phyloP scores from a whole-genome alignment of 139 green algal genomes.

The Chlamydomonas incerta region DNA sequence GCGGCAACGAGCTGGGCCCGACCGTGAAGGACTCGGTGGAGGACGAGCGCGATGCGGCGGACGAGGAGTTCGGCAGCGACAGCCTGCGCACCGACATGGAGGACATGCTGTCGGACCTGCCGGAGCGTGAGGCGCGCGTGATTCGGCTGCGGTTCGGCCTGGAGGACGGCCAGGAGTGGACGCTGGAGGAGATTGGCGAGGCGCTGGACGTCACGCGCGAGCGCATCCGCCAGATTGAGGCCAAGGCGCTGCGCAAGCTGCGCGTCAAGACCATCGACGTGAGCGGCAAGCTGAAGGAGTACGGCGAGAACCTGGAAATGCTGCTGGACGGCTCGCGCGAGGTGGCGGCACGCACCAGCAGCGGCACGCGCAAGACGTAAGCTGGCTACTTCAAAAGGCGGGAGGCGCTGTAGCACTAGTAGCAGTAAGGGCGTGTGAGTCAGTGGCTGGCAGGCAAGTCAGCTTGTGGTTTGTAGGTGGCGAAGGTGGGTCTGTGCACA shows the following conservation, averaged over 20 bases:
- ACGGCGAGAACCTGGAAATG: constrained; percentile 1
- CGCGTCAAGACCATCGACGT: constrained; percentile 2
- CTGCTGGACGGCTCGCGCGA: constrained; percentile 21
- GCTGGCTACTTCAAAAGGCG: background rate
- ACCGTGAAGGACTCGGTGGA: constrained; percentile 52
- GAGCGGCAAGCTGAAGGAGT: constrained; percentile 29
- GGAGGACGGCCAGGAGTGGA: constrained; percentile 75
- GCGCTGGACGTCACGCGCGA: constrained; percentile 90
- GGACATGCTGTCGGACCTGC: constrained; percentile 78
- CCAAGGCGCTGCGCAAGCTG: constrained; percentile 92
- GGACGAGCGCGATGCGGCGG: constrained; percentile 36
- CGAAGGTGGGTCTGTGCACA: too few relatives aligned
- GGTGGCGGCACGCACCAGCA: constrained; percentile 42
- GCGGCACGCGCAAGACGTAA: constrained; percentile 57
- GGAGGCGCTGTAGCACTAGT: too few relatives aligned
- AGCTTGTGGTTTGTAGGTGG: too few relatives aligned
- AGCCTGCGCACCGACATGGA: constrained; percentile 80
- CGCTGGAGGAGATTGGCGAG: constrained; percentile 91
- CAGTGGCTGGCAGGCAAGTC: background rate
- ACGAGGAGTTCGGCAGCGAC: constrained; percentile 39
- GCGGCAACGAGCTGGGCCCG: constrained; percentile 26
- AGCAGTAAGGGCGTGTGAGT: background rate
- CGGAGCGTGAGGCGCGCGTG: constrained; percentile 84
- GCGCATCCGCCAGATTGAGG: constrained; percentile 98
- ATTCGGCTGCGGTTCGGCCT: constrained; percentile 94